These are phyloP conservation scores for Trametes maxima DNA, from an alignment of 768 basidiomycete genomes.

Conservation along the genomic window DNA sequence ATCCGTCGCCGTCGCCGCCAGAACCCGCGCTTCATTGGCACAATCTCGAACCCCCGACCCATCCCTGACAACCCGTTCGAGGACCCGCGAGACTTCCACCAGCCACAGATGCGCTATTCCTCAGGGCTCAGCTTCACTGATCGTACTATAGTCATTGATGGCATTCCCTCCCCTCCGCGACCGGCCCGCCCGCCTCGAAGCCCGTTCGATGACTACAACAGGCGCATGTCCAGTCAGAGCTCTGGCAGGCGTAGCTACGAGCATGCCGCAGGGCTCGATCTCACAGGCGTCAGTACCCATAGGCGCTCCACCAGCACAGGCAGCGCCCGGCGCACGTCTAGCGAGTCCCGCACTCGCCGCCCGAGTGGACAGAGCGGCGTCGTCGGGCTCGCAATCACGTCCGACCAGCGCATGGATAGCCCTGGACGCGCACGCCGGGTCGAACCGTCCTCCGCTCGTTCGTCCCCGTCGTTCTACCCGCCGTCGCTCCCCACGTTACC, in stretches of 20 bases:
- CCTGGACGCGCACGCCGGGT: neutral
- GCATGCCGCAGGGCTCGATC: slow-evolving; percentile 6
- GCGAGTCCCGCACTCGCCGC: slow-evolving; percentile 1
- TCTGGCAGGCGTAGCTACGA: slow-evolving; percentile 1
- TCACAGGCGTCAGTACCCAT: slow-evolving; percentile 16
- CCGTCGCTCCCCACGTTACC: slow-evolving; percentile 11
- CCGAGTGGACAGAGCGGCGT: slow-evolving; percentile 7
- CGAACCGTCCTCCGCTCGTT: slow-evolving; percentile 14
- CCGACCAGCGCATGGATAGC: slow-evolving; percentile 7
- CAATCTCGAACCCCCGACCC: slow-evolving; percentile 28
- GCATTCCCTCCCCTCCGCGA: neutral
- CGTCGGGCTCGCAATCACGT: slow-evolving; percentile 19
- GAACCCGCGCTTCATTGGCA: slow-evolving; percentile 22
- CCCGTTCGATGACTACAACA: slow-evolving; percentile 15
- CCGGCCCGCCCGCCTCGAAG: neutral
- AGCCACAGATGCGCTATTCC: slow-evolving; percentile 25
- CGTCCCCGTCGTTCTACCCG: slow-evolving; percentile 23
- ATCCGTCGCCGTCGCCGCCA: slow-evolving; percentile 42
- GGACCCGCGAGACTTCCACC: slow-evolving; percentile 30
- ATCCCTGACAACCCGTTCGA: slow-evolving; percentile 41
- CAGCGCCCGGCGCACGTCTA: neutral
- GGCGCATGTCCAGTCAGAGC: neutral
- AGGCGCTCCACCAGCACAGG: slow-evolving; percentile 6
- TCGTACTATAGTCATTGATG: slow-evolving; percentile 13
- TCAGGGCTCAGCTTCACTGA: slow-evolving; percentile 10